Conservation (phyloP, 148 eudicot genomes). For the Arctostaphylos glauca region DNA sequence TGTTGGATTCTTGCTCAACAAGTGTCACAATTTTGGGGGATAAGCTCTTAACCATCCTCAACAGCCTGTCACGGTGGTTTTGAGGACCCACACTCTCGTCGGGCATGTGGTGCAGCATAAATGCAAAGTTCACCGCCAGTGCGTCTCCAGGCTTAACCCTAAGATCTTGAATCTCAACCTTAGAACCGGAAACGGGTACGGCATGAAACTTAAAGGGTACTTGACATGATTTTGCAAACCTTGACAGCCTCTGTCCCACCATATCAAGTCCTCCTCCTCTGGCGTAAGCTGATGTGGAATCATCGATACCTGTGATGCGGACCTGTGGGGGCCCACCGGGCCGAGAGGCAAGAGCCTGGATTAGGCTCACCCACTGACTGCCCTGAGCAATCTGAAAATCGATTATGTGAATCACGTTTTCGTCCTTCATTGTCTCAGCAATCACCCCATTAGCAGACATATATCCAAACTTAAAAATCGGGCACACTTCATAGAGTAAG, state of each 20-base stretch:
- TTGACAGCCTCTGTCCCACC: conserved; percentile 38
- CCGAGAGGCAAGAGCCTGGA: conserved; percentile 56
- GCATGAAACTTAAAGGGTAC: conserved; percentile 52
- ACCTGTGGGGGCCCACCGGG: conserved; percentile 58
- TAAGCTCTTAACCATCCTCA: conserved; percentile 47
- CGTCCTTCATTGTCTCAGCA: conserved; percentile 51
- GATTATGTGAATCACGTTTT: conserved; percentile 47
- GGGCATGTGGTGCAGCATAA: conserved; percentile 56
- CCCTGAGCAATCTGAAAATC: conserved; percentile 65
- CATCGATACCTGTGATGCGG: conserved; percentile 57
- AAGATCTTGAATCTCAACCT: conserved; percentile 29
- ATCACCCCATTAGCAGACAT: conserved; percentile 65
- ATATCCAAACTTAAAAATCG: conserved; percentile 58
- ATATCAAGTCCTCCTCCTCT: conserved; percentile 47
- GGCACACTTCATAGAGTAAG: conserved; percentile 54
- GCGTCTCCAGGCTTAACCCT: conserved; percentile 43
- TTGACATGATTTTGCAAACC: conserved; percentile 35
- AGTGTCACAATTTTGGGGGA: conserved; percentile 56
- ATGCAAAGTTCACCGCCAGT: conserved; percentile 52
- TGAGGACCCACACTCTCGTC: conserved; percentile 49
- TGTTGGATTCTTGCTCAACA: conserved; percentile 52
- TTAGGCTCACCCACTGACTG: conserved; percentile 53
- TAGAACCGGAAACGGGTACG: conserved; percentile 29
- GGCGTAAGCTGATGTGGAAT: conserved; percentile 39
- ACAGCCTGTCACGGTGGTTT: conserved; percentile 46